Percentiles rank a stretch among this genome's conserved stretches.
These are phyloP conservation scores for Candida nonsorbophila DNA, from an alignment of 805 yeast species.

Conservation along the genomic window DNA sequence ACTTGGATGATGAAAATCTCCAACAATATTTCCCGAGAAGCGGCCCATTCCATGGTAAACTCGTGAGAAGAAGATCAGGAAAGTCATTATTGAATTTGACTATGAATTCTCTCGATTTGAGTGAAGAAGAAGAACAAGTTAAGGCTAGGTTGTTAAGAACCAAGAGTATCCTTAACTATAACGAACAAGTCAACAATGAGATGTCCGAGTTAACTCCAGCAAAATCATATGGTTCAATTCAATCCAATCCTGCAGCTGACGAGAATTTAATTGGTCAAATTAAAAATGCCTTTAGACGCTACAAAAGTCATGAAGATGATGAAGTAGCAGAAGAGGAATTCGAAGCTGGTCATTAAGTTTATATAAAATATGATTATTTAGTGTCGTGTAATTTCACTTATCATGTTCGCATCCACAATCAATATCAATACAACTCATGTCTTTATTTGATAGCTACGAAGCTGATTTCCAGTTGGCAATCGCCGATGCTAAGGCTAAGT, in stretches of 20 bases:
- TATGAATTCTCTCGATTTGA: conserved; percentile 59
- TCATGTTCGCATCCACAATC: background rate
- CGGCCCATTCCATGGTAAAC: conserved; percentile 47
- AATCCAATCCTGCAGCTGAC: conserved; percentile 23
- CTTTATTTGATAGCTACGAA: conserved; percentile 60
- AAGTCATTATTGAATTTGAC: conserved; percentile 66
- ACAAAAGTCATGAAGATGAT: conserved; percentile 32
- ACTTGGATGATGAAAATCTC: conserved; percentile 24
- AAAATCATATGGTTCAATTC: conserved; percentile 21
- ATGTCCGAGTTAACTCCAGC: conserved; percentile 13
- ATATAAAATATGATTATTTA: background rate
- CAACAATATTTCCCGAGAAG: conserved; percentile 38
- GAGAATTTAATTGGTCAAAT: conserved; percentile 30
- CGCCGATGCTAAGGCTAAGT: conserved; percentile 64
- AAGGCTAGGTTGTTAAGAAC: conserved; percentile 10
- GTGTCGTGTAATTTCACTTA: conserved; percentile 2
- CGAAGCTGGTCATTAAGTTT: conserved; percentile 35
- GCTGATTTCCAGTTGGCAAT: conserved; percentile 66
- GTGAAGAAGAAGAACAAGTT: conserved; percentile 48
- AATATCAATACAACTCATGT: conserved; percentile 17
- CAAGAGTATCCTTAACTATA: conserved; percentile 11
- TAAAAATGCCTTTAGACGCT: conserved; percentile 30
- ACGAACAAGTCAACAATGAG: conserved; percentile 11
- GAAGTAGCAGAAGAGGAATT: conserved; percentile 49
- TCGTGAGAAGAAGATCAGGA: conserved; percentile 67